Evolutionary conservation across 352 stramenopile genomes (phyloP).

Genomic region (Pythium insidiosum): DNA sequence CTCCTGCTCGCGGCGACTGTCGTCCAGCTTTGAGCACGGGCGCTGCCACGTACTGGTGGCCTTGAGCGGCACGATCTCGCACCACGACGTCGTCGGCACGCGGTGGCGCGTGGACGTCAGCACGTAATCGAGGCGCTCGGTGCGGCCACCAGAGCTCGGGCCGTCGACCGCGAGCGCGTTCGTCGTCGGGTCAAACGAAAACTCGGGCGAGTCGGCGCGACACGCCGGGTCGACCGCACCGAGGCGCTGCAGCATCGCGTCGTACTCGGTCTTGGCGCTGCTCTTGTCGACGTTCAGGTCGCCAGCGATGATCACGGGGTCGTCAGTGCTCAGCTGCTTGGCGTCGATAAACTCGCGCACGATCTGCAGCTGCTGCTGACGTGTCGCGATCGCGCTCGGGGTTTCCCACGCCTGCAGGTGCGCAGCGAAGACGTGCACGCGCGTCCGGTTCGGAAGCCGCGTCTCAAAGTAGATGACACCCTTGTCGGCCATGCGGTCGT

Average conservation of each 20-base stretch:
- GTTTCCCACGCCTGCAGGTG: conserved; percentile 68
- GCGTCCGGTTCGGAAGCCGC: conserved; percentile 13
- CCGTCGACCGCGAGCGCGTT: conserved; percentile 51
- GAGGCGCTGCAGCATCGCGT: conserved; percentile 36
- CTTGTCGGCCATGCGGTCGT: conserved; percentile 63
- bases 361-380: conserved; percentile 30
- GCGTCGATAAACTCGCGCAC: conserved; percentile 43
- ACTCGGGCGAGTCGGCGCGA: conserved; percentile 19
- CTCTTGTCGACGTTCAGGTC: conserved; percentile 61
- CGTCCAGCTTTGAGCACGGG: background rate
- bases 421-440: conserved; percentile 51
- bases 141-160: conserved; percentile 44
- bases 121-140: conserved; percentile 60
- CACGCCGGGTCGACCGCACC: conserved; percentile 25
- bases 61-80: conserved; percentile 48
- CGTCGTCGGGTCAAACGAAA: conserved; percentile 56
- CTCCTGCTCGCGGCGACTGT: conserved; percentile 13
- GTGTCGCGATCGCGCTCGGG: conserved; percentile 23
- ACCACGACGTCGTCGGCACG: conserved; percentile 13
- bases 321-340: conserved; percentile 28
- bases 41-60: conserved; percentile 29
- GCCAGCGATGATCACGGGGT: conserved; percentile 44
- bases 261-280: conserved; percentile 24
- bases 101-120: conserved; percentile 29
- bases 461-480: conserved; percentile 55